A percentile compares a stretch with the other conserved stretches of the same genome.
phyloP scores from a whole-genome alignment of 139 green algal genomes.

The Monoraphidium neglectum region DNA sequence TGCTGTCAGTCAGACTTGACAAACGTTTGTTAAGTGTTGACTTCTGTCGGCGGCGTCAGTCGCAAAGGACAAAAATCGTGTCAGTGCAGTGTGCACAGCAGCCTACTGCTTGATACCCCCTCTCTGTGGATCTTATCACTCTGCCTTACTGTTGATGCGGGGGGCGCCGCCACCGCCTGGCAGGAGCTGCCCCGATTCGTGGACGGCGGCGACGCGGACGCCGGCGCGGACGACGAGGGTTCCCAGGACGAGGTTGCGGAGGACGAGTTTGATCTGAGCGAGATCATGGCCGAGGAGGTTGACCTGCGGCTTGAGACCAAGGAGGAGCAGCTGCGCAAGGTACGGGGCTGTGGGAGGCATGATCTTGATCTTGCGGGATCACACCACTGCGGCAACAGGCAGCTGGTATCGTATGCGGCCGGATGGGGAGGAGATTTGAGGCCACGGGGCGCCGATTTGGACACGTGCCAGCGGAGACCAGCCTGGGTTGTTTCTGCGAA shows the following conservation, averaged over 20 bases:
- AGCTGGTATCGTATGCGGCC: background rate
- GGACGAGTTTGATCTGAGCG: slow-evolving; percentile 5
- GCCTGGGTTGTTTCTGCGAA: background rate
- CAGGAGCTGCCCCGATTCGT: too few relatives aligned
- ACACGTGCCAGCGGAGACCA: background rate
- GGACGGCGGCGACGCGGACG: background rate
- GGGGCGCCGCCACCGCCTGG: too few relatives aligned
- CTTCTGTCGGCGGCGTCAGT: background rate
- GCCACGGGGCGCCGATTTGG: background rate
- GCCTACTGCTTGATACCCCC: background rate
- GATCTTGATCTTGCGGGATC: background rate
- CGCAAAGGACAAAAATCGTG: background rate
- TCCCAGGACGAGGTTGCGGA: background rate
- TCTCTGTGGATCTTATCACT: background rate
- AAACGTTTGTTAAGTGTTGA: background rate
- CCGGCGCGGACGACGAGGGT: background rate
- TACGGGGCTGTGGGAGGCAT: background rate
- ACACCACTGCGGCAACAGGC: background rate
- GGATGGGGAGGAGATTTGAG: background rate
- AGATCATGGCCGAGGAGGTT: slow-evolving; percentile 4
- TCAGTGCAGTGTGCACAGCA: background rate
- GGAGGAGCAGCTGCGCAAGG: slow-evolving; percentile 2
- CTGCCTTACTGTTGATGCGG: background rate
- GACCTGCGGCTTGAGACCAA: background rate
- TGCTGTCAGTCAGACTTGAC: background rate